phyloP scores from a whole-genome alignment of 108 stramenopile species.

The Conticribra guillardii region DNA sequence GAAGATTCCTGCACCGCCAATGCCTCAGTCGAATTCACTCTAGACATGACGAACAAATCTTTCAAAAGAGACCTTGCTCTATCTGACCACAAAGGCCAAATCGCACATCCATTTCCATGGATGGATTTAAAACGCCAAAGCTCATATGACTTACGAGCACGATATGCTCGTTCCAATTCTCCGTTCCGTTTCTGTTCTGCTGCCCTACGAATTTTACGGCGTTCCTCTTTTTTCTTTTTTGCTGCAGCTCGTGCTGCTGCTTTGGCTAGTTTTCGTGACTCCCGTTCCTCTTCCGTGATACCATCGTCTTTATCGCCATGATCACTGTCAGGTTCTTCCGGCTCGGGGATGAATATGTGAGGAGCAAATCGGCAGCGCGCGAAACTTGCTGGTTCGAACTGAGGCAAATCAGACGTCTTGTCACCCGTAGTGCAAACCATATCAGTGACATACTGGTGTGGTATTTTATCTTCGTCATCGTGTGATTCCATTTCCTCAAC shows the following conservation, averaged over 20 bases:
- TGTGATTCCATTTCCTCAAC: constrained; percentile 2
- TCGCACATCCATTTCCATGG: constrained; percentile 44
- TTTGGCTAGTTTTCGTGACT: constrained; percentile 22
- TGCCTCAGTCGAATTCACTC: constrained; percentile 18
- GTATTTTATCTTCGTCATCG: not conserved
- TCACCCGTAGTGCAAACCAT: constrained; percentile 37
- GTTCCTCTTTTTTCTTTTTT: constrained; percentile 20
- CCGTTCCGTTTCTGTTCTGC: constrained; percentile 41
- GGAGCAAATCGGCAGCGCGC: constrained; percentile 46
- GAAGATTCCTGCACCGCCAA: not conserved
- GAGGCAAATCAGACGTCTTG: constrained; percentile 33
- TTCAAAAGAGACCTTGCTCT: constrained; percentile 28
- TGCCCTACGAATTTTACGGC: constrained; percentile 22
- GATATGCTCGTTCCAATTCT: constrained; percentile 35
- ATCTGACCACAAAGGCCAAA: constrained; percentile 44
- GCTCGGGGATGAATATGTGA: constrained; percentile 18
- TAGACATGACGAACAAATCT: constrained; percentile 22
- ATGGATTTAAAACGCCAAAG: constrained; percentile 46
- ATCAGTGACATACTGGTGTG: constrained; percentile 20
- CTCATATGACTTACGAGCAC: constrained; percentile 38
- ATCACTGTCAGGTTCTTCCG: constrained; percentile 21
- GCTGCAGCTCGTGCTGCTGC: constrained; percentile 12
- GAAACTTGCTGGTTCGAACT: constrained; percentile 45
- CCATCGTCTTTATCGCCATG: constrained; percentile 11
- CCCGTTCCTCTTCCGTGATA: constrained; percentile 16